phyloP scores from a whole-genome alignment of 805 yeast species.

The Phaffomyces opuntiae region DNA sequence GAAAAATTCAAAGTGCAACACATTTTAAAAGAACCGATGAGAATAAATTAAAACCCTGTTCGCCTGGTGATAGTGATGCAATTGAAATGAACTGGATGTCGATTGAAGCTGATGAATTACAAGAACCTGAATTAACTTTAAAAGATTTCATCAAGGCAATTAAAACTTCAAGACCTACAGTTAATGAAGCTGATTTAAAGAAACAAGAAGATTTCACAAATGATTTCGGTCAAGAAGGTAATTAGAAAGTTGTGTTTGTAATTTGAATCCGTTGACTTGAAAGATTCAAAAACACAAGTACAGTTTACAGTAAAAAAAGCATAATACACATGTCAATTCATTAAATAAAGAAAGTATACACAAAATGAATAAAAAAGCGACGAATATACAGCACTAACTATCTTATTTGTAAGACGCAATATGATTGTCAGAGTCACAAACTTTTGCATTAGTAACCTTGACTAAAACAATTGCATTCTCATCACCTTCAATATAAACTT shows the following conservation, averaged over 20 bases:
- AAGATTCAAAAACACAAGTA: too few relatives aligned
- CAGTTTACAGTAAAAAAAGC: neutral
- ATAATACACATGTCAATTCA: neutral
- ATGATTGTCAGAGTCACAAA: slow-evolving; percentile 72
- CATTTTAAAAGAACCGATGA: slow-evolving; percentile 68
- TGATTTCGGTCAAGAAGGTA: slow-evolving; percentile 98
- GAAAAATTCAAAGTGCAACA: slow-evolving; percentile 92
- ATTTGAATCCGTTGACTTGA: too few relatives aligned
- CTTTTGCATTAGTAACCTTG: slow-evolving; percentile 58
- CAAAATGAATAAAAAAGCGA: too few relatives aligned
- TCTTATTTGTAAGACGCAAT: slow-evolving; percentile 25
- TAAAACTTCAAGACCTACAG: slow-evolving; percentile 90
- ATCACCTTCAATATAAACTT: slow-evolving; percentile 56
- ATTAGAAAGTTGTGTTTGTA: slow-evolving; percentile 29
- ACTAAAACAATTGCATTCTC: slow-evolving; percentile 63
- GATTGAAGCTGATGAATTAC: slow-evolving; percentile 78
- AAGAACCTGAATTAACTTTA: slow-evolving; percentile 83
- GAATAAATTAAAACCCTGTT: slow-evolving; percentile 75
- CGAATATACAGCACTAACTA: too few relatives aligned
- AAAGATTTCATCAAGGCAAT: slow-evolving; percentile 93
- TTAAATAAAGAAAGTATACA: neutral
- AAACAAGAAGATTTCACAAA: slow-evolving; percentile 83
- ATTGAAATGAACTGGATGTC: slow-evolving; percentile 91
- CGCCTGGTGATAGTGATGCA: slow-evolving; percentile 92
- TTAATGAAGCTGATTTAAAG: slow-evolving; percentile 72